Conservation (phyloP, 2,329 filamentous ascomycete genomes). For the Clonostachys solani region DNA sequence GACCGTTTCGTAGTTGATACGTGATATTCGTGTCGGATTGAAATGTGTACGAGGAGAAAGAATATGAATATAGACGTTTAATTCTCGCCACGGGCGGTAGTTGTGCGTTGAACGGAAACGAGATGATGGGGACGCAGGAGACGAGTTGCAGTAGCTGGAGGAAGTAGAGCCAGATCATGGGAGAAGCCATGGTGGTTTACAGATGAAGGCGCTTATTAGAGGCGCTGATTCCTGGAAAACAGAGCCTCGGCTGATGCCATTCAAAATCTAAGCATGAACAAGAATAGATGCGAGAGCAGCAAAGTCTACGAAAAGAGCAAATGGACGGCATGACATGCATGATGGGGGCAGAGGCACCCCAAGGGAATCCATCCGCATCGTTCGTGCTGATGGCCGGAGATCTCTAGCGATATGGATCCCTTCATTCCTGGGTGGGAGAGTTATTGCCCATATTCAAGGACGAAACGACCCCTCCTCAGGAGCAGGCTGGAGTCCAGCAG, state of each 20-base stretch:
- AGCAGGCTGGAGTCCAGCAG: not conserved
- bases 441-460: constrained; percentile 1
- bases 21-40: constrained; percentile 56
- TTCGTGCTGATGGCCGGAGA: constrained; percentile 2
- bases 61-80: constrained; percentile 62
- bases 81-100: constrained; percentile 74
- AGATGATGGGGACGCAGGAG: constrained; percentile 33
- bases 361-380: not conserved
- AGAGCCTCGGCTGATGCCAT: constrained; percentile 8
- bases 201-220: constrained; percentile 5
- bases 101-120: constrained; percentile 80
- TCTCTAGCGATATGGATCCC: constrained; percentile 20
- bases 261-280: constrained; percentile 3
- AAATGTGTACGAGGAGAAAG: constrained; percentile 73
- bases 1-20: constrained; percentile 63
- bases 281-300: constrained; percentile 5
- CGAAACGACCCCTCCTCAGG: not conserved
- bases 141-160: constrained; percentile 5
- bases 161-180: constrained; percentile 16
- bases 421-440: constrained; percentile 26
- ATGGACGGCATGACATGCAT: constrained; percentile 6
- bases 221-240: constrained; percentile 11
- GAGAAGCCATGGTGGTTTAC: constrained; percentile 20
- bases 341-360: not conserved
- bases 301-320: constrained; percentile 6